phyloP scores from a whole-genome alignment of 345 rosid species.

The Citrus mangshanensis region DNA sequence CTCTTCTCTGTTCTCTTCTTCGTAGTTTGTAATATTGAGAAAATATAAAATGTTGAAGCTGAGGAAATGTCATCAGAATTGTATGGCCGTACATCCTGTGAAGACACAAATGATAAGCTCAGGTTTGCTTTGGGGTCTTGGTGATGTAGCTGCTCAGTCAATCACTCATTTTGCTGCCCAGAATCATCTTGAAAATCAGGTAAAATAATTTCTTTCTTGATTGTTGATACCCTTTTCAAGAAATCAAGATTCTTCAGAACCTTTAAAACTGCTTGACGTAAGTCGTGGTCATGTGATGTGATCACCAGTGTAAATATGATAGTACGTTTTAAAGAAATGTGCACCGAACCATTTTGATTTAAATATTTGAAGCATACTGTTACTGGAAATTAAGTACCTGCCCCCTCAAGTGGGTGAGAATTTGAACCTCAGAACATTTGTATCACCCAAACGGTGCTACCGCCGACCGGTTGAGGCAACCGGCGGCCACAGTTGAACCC shows the following conservation, averaged over 20 bases:
- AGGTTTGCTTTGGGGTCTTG: slow-evolving; percentile 80
- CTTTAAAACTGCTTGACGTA: not conserved
- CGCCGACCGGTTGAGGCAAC: not conserved
- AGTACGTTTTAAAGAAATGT: not conserved
- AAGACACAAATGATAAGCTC: slow-evolving; percentile 89
- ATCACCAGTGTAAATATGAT: not conserved
- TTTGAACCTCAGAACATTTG: not conserved
- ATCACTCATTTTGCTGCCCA: slow-evolving; percentile 70
- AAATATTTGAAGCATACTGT: too few relatives aligned
- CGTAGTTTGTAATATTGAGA: not conserved
- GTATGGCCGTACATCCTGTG: slow-evolving; percentile 60
- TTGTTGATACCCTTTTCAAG: not conserved
- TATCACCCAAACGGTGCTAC: not conserved
- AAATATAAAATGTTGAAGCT: slow-evolving; percentile 42
- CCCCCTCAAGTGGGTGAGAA: too few relatives aligned
- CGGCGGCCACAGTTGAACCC: not conserved
- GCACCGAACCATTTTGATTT: not conserved
- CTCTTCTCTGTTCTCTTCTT: not conserved
- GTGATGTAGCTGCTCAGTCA: slow-evolving; percentile 81
- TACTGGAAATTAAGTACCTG: too few relatives aligned
- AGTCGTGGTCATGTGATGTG: not conserved
- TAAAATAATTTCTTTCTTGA: not conserved
- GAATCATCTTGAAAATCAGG: slow-evolving; percentile 31
- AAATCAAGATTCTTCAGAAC: not conserved
- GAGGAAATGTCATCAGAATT: slow-evolving; percentile 86